These are phyloP conservation scores for Debaryomyces fabryi DNA, from an alignment of 1,139 yeast genomes.

Conservation along the genomic window DNA sequence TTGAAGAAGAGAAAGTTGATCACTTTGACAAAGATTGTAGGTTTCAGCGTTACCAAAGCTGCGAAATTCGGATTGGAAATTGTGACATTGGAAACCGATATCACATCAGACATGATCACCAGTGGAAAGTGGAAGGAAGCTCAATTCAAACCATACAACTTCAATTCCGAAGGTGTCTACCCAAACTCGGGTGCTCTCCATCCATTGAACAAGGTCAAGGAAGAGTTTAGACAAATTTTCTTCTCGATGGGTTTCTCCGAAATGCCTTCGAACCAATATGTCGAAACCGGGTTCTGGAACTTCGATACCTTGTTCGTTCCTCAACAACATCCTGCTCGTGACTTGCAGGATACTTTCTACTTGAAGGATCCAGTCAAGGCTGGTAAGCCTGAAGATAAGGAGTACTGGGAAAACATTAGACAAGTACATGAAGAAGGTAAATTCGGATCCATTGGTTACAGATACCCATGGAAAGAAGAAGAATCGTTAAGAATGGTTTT, in stretches of 20 bases:
- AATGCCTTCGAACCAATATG: conserved; percentile 98
- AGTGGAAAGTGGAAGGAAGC: conserved; percentile 82
- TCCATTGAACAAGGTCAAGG: conserved; percentile 94
- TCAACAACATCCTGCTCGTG: conserved; percentile 99
- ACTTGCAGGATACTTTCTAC: conserved; percentile 96
- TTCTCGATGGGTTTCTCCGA: conserved; percentile 97
- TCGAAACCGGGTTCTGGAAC: conserved; percentile 98
- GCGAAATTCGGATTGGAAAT: conserved; percentile 81
- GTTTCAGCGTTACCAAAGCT: conserved; percentile 79
- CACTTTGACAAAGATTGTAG: conserved; percentile 68
- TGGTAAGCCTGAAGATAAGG: conserved; percentile 76
- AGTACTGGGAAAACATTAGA: conserved; percentile 76
- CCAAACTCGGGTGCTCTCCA: conserved; percentile 93
- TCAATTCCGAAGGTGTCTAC: conserved; percentile 88
- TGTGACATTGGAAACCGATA: conserved; percentile 84
- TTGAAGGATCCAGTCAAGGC: conserved; percentile 88
- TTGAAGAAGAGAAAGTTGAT: conserved; percentile 93
- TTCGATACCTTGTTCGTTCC: conserved; percentile 96
- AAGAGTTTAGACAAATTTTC: conserved; percentile 96
- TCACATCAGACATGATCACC: conserved; percentile 88
- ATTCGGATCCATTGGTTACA: conserved; percentile 93
- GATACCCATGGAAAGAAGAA: conserved; percentile 94
- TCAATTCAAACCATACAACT: conserved; percentile 92
- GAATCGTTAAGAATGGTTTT: conserved; percentile 90
- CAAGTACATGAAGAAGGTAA: conserved; percentile 88